These are phyloP conservation scores for Penicillium manginii DNA, from an alignment of 495 filamentous ascomycete genomes.

Conservation along the genomic window DNA sequence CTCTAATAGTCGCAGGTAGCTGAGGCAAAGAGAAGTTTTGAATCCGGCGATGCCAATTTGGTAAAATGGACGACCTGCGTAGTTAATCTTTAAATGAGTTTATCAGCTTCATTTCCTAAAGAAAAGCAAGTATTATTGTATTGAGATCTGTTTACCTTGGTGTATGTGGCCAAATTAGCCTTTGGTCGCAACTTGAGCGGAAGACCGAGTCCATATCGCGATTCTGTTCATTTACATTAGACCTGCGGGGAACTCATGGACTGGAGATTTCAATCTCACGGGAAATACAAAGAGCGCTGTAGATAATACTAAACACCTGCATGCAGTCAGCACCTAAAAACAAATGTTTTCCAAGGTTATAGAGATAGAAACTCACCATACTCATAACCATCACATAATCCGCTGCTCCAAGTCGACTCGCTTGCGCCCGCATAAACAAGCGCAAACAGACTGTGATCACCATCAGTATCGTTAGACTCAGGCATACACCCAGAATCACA, in stretches of 20 bases:
- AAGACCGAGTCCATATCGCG: conserved; percentile 55
- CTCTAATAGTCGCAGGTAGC: conserved; percentile 57
- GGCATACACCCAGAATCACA: conserved; percentile 48
- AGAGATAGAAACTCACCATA: conserved; percentile 34
- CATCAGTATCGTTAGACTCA: conserved; percentile 46
- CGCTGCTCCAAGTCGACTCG: conserved; percentile 45
- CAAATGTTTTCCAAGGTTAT: no score
- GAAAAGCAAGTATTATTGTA: background rate
- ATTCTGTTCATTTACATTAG: conserved; percentile 38
- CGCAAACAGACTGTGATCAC: conserved; percentile 40
- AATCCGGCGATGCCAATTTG: conserved; percentile 61
- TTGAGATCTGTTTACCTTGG: conserved; percentile 28
- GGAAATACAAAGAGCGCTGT: conserved; percentile 52
- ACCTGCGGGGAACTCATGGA: conserved; percentile 6
- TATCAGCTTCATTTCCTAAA: background rate
- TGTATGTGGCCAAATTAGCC: conserved; percentile 43
- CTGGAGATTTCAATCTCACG: conserved; percentile 33
- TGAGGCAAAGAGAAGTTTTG: conserved; percentile 61
- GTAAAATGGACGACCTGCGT: conserved; percentile 61
- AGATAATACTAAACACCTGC: conserved; percentile 51
- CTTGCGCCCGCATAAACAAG: conserved; percentile 35
- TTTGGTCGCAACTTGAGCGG: conserved; percentile 45
- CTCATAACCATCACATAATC: conserved; percentile 53
- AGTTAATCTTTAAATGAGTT: conserved; percentile 44
- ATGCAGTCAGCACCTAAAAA: conserved; percentile 2